A percentile compares a stretch with the other conserved stretches of the same genome.
phyloP scores from a whole-genome alignment of 2,329 filamentous ascomycete species.

The Coniochaeta sp. region DNA sequence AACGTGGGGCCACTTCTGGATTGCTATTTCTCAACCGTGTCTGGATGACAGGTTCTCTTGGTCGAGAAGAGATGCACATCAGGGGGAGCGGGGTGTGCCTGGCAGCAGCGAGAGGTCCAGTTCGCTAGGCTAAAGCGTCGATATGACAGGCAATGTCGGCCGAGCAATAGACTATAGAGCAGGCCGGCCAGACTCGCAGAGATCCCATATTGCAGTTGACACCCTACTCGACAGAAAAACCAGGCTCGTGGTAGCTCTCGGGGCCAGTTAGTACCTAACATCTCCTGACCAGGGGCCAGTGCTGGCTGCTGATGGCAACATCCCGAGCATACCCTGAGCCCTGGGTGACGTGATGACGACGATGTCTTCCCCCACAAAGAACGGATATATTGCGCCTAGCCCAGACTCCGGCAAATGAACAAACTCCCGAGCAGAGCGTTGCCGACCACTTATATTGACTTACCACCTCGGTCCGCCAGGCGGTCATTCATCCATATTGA shows the following conservation, averaged over 20 bases:
- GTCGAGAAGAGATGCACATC: neutral
- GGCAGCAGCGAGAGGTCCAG: neutral
- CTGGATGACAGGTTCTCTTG: neutral
- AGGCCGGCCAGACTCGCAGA: neutral
- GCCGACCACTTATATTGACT: neutral
- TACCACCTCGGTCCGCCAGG: neutral
- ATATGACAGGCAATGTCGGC: slow-evolving; percentile 1
- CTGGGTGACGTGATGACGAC: slow-evolving; percentile 1
- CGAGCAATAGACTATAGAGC: neutral
- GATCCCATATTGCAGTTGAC: neutral
- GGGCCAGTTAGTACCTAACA: neutral
- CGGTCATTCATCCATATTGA: slow-evolving; percentile 2
- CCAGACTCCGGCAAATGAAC: neutral
- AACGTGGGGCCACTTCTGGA: neutral
- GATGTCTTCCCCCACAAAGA: slow-evolving; percentile 3
- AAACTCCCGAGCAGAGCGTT: neutral
- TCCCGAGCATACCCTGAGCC: neutral
- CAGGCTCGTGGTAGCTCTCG: slow-evolving; percentile 1
- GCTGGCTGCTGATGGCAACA: neutral
- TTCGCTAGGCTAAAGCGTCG: neutral
- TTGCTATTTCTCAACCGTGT: neutral
- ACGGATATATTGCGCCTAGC: slow-evolving; percentile 1
- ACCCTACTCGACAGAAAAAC: slow-evolving; percentile 2
- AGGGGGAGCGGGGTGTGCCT: neutral
- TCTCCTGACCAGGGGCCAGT: neutral